These are phyloP conservation scores for Coemansia sp. DNA, from an alignment of 192 early-diverging fungal genomes.

Conservation along the genomic window DNA sequence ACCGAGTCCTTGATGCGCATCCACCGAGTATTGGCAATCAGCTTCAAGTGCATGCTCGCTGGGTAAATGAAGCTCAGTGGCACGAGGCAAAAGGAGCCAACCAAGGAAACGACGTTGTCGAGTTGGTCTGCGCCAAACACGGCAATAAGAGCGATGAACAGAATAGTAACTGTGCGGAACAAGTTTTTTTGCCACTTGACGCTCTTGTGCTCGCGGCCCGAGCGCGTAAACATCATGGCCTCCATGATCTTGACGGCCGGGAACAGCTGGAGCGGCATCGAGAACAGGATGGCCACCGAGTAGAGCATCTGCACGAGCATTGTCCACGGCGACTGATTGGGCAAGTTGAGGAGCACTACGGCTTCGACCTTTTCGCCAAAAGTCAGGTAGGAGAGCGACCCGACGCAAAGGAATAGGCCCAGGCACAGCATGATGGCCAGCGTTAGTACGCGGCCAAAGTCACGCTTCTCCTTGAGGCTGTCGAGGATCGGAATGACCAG, in stretches of 20 bases:
- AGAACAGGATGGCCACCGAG: conserved; percentile 92
- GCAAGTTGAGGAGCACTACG: conserved; percentile 89
- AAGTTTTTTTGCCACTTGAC: conserved; percentile 92
- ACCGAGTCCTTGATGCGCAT: conserved; percentile 61
- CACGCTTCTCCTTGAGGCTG: conserved; percentile 83
- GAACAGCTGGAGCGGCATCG: conserved; percentile 92
- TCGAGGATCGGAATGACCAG: conserved; percentile 75
- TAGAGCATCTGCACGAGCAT: conserved; percentile 82
- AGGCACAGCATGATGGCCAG: conserved; percentile 78
- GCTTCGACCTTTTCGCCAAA: conserved; percentile 90
- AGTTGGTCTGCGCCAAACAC: conserved; percentile 80
- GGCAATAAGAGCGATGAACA: conserved; percentile 74
- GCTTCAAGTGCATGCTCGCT: conserved; percentile 81
- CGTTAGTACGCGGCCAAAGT: conserved; percentile 82
- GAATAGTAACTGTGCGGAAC: conserved; percentile 68
- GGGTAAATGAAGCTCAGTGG: conserved; percentile 89
- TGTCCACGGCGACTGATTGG: conserved; percentile 68
- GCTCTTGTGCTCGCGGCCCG: conserved; percentile 73
- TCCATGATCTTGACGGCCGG: conserved; percentile 95
- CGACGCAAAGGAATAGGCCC: conserved; percentile 82
- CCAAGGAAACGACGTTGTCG: conserved; percentile 83
- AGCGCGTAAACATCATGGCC: conserved; percentile 77
- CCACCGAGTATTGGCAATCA: conserved; percentile 57
- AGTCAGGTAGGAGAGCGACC: conserved; percentile 83
- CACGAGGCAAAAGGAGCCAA: conserved; percentile 82